Percentiles rank a stretch among this genome's conserved stretches.
Evolutionary conservation across 179 eudicot species (phyloP).

Genomic region (Beta lomatogona): DNA sequence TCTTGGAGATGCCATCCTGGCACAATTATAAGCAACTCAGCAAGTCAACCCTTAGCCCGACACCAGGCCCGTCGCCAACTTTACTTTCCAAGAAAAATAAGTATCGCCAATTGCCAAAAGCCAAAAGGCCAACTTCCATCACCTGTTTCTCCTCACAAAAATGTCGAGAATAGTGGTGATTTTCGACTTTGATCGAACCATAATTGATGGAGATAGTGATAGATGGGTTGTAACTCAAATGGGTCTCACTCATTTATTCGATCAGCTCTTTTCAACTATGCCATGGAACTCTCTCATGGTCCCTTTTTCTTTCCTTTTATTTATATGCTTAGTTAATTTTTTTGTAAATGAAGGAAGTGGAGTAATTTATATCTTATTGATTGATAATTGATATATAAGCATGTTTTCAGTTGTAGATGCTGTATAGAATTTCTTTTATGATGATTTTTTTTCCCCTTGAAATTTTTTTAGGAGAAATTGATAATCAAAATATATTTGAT

Average conservation of each 20-base stretch:
- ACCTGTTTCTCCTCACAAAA: background rate
- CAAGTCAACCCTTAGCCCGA: too few relatives aligned
- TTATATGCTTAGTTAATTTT: background rate
- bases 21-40: too few relatives aligned
- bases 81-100: background rate
- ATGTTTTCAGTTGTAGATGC: too few relatives aligned
- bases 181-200: slow-evolving; percentile 86
- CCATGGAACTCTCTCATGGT: slow-evolving; percentile 88
- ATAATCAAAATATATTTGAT: too few relatives aligned
- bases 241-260: slow-evolving; percentile 65
- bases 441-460: too few relatives aligned
- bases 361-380: too few relatives aligned
- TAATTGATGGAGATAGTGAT: slow-evolving; percentile 78
- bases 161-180: slow-evolving; percentile 56
- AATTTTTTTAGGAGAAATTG: too few relatives aligned
- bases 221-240: slow-evolving; percentile 70
- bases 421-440: too few relatives aligned
- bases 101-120: background rate
- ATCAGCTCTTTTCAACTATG: slow-evolving; percentile 58
- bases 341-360: too few relatives aligned
- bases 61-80: too few relatives aligned
- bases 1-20: too few relatives aligned
- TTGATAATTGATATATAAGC: too few relatives aligned
- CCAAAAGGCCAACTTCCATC: background rate
- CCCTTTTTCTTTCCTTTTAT: slow-evolving; percentile 8